Percentiles rank a stretch among this genome's conserved stretches.
These are phyloP conservation scores for Carex kokanica DNA, from an alignment of 176 grass and related monocot species.

Conservation along the genomic window DNA sequence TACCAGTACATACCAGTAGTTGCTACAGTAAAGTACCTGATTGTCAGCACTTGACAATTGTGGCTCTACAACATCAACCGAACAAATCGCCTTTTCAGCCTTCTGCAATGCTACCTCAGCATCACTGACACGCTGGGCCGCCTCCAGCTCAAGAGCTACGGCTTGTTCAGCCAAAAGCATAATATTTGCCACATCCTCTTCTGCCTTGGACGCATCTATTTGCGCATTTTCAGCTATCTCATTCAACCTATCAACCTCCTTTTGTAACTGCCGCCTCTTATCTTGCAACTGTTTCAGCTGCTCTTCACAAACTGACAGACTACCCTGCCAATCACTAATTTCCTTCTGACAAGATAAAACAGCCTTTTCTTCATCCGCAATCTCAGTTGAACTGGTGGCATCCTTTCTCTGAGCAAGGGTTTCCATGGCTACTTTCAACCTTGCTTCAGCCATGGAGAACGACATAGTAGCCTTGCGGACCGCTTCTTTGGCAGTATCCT, in stretches of 20 bases:
- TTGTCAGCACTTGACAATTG: slow-evolving; percentile 40
- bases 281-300: slow-evolving; percentile 44
- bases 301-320: slow-evolving; percentile 44
- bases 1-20: slow-evolving; percentile 26
- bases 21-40: slow-evolving; percentile 32
- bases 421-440: slow-evolving; percentile 57
- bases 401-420: slow-evolving; percentile 51
- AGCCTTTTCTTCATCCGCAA: slow-evolving; percentile 55
- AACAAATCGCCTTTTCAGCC: slow-evolving; percentile 54
- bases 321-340: slow-evolving; percentile 42
- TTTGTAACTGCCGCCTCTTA: slow-evolving; percentile 62
- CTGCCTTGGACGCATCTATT: slow-evolving; percentile 70
- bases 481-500: slow-evolving; percentile 67
- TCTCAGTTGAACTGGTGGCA: slow-evolving; percentile 30
- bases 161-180: slow-evolving; percentile 95
- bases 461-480: slow-evolving; percentile 73
- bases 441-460: slow-evolving; percentile 75
- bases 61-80: slow-evolving; percentile 40
- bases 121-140: slow-evolving; percentile 53
- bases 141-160: slow-evolving; percentile 84
- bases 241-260: slow-evolving; percentile 71
- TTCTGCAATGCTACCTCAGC: slow-evolving; percentile 60
- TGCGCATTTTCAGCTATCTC: slow-evolving; percentile 70
- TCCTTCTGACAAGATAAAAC: slow-evolving; percentile 50
- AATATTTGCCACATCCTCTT: slow-evolving; percentile 86